phyloP scores from a whole-genome alignment of 208 protist species.

The Lotmaria passim region DNA sequence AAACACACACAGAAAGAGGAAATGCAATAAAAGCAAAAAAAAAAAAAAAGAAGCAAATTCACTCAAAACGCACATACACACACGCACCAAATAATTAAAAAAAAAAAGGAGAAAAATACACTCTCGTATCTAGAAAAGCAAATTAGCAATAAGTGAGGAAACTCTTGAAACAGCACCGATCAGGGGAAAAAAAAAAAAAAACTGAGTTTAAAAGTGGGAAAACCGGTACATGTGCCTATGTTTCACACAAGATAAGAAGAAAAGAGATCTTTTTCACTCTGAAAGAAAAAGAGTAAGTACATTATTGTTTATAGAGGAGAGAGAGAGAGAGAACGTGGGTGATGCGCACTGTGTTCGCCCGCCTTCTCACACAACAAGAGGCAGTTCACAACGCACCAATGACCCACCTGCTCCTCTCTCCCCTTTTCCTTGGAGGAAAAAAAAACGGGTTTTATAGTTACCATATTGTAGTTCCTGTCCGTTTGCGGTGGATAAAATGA shows the following conservation, averaged over 20 bases:
- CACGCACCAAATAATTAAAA: not conserved
- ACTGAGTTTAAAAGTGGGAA: not conserved
- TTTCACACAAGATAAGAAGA: too few relatives aligned
- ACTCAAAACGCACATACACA: slow-evolving; percentile 1
- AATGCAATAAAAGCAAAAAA: not conserved
- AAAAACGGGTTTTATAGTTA: not conserved
- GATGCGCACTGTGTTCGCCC: not conserved
- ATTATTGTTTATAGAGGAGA: too few relatives aligned
- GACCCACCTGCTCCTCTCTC: not conserved
- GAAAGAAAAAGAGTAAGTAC: too few relatives aligned
- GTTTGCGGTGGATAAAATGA: not conserved
- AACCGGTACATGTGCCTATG: not conserved
- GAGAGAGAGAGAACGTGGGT: too few relatives aligned
- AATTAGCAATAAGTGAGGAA: too few relatives aligned
- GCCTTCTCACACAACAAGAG: not conserved
- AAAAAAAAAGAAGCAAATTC: not conserved
- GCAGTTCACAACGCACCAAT: not conserved
- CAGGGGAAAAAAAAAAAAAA: not conserved
- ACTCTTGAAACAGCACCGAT: not conserved
- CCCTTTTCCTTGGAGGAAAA: not conserved
- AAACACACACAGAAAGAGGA: slow-evolving; percentile 1
- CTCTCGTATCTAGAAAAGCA: not conserved
- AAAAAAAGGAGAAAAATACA: not conserved
- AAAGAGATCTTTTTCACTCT: too few relatives aligned
- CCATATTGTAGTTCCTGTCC: not conserved